Conservation (phyloP, 106 monocot genomes). For the Cymbidium sinense region DNA sequence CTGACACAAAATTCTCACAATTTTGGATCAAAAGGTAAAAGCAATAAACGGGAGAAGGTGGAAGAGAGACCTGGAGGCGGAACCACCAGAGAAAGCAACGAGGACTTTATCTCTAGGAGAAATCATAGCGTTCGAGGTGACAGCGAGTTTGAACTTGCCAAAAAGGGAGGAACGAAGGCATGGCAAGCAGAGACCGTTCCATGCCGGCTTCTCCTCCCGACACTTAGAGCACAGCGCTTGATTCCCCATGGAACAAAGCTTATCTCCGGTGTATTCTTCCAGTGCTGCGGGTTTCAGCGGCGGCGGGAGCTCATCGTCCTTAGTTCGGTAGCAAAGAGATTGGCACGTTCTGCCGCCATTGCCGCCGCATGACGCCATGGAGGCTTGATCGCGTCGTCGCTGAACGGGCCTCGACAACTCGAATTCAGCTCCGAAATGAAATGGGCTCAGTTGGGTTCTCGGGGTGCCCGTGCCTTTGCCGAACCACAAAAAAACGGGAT, state of each 20-base stretch:
- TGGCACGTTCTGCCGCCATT: slow-evolving; percentile 12
- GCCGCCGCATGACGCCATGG: slow-evolving; percentile 15
- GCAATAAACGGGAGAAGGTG: neutral
- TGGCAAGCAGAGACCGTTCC: slow-evolving; percentile 41
- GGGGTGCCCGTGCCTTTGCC: too few species aligned
- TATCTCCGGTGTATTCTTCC: neutral
- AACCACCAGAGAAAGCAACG: slow-evolving; percentile 88
- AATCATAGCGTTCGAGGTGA: slow-evolving; percentile 90
- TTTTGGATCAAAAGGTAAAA: neutral
- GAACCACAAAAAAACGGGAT: too few species aligned
- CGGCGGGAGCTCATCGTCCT: neutral
- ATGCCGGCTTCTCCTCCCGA: slow-evolving; percentile 22
- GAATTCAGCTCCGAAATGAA: too few species aligned
- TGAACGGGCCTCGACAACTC: too few species aligned
- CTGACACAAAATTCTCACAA: neutral
- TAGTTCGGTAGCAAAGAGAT: slow-evolving; percentile 4
- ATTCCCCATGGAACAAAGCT: slow-evolving; percentile 2
- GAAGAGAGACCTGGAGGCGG: slow-evolving; percentile 61
- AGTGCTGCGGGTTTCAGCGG: neutral
- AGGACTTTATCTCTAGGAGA: slow-evolving; percentile 79
- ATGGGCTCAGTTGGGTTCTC: too few species aligned
- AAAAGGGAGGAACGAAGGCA: slow-evolving; percentile 66
- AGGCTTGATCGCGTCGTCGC: too few species aligned
- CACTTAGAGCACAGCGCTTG: slow-evolving; percentile 61
- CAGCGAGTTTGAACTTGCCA: slow-evolving; percentile 90